Evolutionary conservation across 2,329 filamentous ascomycete species (phyloP), one percentile per base, ranked within the genome.

Genomic region (Aplosporella prunicola): DNA sequence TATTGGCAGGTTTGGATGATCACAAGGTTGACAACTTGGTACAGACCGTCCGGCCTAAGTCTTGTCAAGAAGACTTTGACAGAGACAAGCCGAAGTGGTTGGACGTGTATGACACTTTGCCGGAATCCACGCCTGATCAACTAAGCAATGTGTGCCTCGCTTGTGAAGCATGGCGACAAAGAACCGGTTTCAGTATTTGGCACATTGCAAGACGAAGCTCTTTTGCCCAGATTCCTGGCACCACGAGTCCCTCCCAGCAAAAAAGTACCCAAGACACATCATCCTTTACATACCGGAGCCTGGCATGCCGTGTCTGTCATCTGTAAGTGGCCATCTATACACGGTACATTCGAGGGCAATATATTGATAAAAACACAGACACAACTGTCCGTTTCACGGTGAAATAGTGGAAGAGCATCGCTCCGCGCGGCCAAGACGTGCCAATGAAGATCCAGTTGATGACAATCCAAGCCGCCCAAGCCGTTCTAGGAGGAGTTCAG

Each of bases 371-470:
- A 13, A 7, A 8, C 38, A 15, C 20, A 56, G 52, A 27, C 56
- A 60, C 31, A 44, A 59, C 16, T 68, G 64, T 38, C 51, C 54
- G 1, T 56, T 56, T 20, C 64, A 68, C 40, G 64, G 64, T 2
- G 59, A 62, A 32, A 47, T 63, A 1, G 45, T 49, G 24, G 59
- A 67, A 18, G 16, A 41, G 6, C 48, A 50, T 24, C n/a, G n/a
- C n/a, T n/a, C 35, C 38, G 11, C 28, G 30, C 13, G 26, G 20
- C 5, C 10, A 15, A 31, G 15, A 10, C 28, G 9, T 9, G 9
- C 9, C 9, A 31, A 9, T 31, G 9, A 9, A n/a, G 9, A 25
- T 31, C 28, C 28, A 16, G 28, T 11, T 9, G 15, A 31, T 31
- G 9, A 14, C 9, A 10, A 31, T 9, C 9, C 9, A 15, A 31